Conservation (phyloP, 2,329 filamentous ascomycete genomes). For the Emergomyces orientalis region DNA sequence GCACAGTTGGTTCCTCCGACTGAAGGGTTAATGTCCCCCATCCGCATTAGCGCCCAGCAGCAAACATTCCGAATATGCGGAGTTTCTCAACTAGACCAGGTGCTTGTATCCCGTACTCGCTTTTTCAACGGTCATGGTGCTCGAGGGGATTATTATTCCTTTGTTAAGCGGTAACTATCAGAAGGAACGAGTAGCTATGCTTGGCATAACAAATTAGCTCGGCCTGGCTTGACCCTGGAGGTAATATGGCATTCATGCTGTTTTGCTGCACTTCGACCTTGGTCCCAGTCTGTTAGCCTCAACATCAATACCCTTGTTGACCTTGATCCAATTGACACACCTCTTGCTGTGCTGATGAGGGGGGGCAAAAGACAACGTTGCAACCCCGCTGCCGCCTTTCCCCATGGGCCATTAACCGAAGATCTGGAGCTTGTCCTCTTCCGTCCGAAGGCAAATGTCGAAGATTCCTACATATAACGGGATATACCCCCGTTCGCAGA, state of each 20-base stretch:
- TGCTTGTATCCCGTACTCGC: background rate
- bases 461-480: conserved; percentile 1
- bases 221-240: background rate
- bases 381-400: background rate
- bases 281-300: background rate
- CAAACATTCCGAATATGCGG: background rate
- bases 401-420: background rate
- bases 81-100: background rate
- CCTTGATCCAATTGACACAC: background rate
- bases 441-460: background rate
- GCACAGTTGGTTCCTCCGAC: background rate
- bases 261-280: background rate
- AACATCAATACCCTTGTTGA: background rate
- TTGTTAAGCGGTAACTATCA: background rate
- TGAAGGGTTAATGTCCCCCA: background rate
- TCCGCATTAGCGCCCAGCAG: background rate
- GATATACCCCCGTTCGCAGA: background rate
- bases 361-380: background rate
- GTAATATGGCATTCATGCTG: background rate
- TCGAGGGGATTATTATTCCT: background rate
- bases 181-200: background rate
- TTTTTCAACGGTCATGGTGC: background rate
- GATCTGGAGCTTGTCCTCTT: background rate
- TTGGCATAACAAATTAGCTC: background rate
- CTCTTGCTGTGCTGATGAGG: background rate